These are phyloP conservation scores for Tolypocladium pustulatum DNA, from an alignment of 2,329 filamentous ascomycete species.

Conservation along the genomic window DNA sequence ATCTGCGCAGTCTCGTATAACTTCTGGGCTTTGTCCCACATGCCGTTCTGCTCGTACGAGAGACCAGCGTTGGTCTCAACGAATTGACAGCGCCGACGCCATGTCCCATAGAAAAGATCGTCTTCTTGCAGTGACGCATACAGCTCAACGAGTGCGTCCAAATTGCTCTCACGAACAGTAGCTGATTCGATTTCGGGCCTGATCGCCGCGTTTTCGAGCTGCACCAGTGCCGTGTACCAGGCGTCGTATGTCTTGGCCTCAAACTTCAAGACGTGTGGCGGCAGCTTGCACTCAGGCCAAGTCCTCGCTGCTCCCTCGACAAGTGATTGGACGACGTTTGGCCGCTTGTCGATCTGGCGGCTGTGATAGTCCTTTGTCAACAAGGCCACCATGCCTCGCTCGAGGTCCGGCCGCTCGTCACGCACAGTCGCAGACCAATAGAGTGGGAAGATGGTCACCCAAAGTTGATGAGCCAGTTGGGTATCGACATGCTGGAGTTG, in stretches of 20 bases:
- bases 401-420: constrained; percentile 82
- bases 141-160: constrained; percentile 89
- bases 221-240: constrained; percentile 90
- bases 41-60: constrained; percentile 96
- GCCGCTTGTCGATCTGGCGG: constrained; percentile 85
- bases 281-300: constrained; percentile 81
- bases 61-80: constrained; percentile 95
- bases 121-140: constrained; percentile 89
- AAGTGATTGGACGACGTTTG: constrained; percentile 89
- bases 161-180: constrained; percentile 80
- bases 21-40: constrained; percentile 98
- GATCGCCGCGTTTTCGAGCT: constrained; percentile 82
- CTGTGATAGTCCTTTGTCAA: constrained; percentile 94
- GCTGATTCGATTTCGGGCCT: constrained; percentile 76
- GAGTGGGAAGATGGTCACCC: constrained; percentile 83
- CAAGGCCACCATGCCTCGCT: constrained; percentile 81
- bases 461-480: constrained; percentile 75
- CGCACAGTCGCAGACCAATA: constrained; percentile 83
- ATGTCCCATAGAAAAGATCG: constrained; percentile 94
- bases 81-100: constrained; percentile 89
- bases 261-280: constrained; percentile 93
- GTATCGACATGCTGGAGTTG: constrained; percentile 88
- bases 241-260: constrained; percentile 88
- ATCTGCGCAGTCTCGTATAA: constrained; percentile 96
- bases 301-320: constrained; percentile 79